Percentiles rank a stretch among this genome's conserved stretches.
Conservation (phyloP, 345 rosid species). For the Melaleuca alternifolia region DNA sequence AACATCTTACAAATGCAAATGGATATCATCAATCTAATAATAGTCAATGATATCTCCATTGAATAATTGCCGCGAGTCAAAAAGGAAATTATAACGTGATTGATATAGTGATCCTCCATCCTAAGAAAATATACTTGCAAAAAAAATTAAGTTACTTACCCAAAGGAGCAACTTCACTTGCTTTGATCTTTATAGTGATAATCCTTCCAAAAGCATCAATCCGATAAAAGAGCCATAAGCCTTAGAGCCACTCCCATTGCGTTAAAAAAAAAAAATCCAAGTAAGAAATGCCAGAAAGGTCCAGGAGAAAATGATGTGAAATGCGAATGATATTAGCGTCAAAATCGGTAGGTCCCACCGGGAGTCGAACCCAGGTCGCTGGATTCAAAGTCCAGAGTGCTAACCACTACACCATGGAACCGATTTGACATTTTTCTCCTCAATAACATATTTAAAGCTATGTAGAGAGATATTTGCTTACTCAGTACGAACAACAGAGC, state of each 20-base stretch:
- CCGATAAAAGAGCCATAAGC: not conserved
- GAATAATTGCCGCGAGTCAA: not conserved
- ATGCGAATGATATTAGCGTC: not conserved
- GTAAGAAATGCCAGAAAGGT: not conserved
- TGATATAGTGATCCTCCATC: not conserved
- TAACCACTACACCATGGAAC: not conserved
- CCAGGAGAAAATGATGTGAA: not conserved
- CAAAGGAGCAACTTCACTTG: too few species aligned
- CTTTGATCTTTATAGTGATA: not conserved
- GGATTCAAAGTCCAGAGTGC: constrained; percentile 95
- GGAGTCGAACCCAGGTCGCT: constrained; percentile 97
- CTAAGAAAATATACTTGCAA: not conserved
- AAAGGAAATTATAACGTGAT: not conserved
- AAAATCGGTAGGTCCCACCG: constrained; percentile 48
- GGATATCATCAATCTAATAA: not conserved
- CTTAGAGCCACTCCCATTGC: not conserved
- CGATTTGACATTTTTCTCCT: rapidly evolving
- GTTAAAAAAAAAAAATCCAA: too few species aligned
- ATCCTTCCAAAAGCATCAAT: not conserved
- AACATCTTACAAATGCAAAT: too few species aligned
- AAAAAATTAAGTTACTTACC: not conserved
- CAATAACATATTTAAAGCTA: rapidly evolving
- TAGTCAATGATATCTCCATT: not conserved
- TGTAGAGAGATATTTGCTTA: not conserved
- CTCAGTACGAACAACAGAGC: not conserved